phyloP scores from a whole-genome alignment of 345 rosid species.

The Linum usitatissimum region DNA sequence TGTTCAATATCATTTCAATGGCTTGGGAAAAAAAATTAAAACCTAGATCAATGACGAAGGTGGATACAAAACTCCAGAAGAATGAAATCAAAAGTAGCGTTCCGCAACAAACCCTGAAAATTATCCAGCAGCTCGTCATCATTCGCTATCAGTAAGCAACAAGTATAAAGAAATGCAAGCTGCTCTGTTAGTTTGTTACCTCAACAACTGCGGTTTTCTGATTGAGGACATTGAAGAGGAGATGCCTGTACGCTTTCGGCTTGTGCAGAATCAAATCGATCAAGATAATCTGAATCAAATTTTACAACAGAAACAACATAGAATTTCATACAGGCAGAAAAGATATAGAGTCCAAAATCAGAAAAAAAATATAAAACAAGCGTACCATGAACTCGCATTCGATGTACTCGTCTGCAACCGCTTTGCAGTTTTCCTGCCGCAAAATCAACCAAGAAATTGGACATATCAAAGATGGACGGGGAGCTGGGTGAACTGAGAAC shows the following conservation, averaged over 20 bases:
- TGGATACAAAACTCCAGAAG: constrained; percentile 81
- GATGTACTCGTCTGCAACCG: constrained; percentile 63
- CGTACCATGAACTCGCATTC: constrained; percentile 77
- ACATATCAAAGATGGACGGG: too few relatives aligned
- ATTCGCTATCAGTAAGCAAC: background rate
- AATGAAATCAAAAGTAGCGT: constrained; percentile 39
- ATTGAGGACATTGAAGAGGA: constrained; percentile 53
- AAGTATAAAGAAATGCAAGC: background rate
- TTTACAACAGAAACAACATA: background rate
- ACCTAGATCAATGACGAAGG: constrained; percentile 12
- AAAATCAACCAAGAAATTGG: background rate
- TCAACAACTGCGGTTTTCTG: constrained; percentile 31
- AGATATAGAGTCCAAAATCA: background rate
- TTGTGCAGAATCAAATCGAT: constrained; percentile 85
- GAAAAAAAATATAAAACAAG: constrained; percentile 2
- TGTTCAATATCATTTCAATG: constrained; percentile 1
- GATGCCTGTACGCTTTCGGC: constrained; percentile 63
- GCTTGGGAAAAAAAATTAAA: background rate
- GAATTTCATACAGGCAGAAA: background rate
- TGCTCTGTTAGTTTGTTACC: constrained; percentile 25
- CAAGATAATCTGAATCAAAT: constrained; percentile 44
- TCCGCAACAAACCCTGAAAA: constrained; percentile 68
- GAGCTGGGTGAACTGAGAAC: background rate
- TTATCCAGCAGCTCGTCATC: background rate
- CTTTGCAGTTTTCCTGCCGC: constrained; percentile 48